These are phyloP conservation scores for Aureobasidium lini DNA, from an alignment of 2,329 filamentous ascomycete species.

Conservation along the genomic window DNA sequence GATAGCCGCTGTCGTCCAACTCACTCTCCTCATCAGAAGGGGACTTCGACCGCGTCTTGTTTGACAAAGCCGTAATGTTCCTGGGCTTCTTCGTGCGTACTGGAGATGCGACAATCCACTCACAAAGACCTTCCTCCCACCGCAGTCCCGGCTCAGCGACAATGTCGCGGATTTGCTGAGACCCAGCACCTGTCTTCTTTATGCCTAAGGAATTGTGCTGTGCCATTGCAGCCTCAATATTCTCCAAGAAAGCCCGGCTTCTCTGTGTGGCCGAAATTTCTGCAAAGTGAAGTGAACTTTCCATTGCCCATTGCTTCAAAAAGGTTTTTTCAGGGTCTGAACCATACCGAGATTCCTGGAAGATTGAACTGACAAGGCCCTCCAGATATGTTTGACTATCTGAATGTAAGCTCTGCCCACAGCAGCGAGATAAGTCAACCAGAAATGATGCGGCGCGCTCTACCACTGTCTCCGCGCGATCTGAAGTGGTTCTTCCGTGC, in stretches of 20 bases:
- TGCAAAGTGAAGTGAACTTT: constrained; percentile 31
- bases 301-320: constrained; percentile 30
- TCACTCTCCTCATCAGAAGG: not conserved
- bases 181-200: constrained; percentile 16
- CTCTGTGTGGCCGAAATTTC: constrained; percentile 22
- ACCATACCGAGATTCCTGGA: constrained; percentile 22
- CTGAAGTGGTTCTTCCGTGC: not conserved
- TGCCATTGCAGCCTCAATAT: constrained; percentile 28
- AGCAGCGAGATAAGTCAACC: constrained; percentile 27
- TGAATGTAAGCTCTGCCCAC: constrained; percentile 31
- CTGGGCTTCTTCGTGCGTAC: constrained; percentile 12
- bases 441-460: constrained; percentile 23
- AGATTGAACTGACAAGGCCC: constrained; percentile 24
- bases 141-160: constrained; percentile 22
- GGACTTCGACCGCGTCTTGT: not conserved
- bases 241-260: constrained; percentile 25
- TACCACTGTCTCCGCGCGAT: not conserved
- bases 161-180: not conserved
- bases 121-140: constrained; percentile 40
- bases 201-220: constrained; percentile 24
- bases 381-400: constrained; percentile 23
- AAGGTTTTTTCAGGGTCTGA: constrained; percentile 20
- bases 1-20: constrained; percentile 10
- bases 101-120: constrained; percentile 39
- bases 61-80: not conserved